These are phyloP conservation scores for Leishmania tropica DNA, from an alignment of 208 protist genomes.

Conservation along the genomic window DNA sequence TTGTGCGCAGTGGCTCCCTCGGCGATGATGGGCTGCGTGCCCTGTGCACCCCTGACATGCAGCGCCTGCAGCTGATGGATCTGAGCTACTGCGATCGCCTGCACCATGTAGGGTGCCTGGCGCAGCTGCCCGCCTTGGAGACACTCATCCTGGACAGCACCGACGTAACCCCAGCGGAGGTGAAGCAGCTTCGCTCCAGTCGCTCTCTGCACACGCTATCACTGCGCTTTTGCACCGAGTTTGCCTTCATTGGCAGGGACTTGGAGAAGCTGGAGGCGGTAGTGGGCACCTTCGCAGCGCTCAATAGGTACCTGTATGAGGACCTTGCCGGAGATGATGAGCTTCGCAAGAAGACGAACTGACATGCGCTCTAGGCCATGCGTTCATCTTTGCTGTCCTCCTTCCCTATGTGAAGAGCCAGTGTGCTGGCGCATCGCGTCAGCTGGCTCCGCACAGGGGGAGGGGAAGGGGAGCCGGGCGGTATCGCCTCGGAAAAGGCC, in stretches of 20 bases:
- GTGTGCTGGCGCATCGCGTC: background rate
- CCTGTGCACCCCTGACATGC: constrained; percentile 24
- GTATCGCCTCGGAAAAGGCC: background rate
- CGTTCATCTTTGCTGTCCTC: background rate
- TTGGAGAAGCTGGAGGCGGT: constrained; percentile 24
- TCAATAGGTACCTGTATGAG: constrained; percentile 55
- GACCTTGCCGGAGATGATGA: constrained; percentile 48
- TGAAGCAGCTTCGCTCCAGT: constrained; percentile 33
- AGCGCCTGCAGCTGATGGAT: constrained; percentile 41
- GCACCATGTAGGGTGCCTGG: constrained; percentile 34
- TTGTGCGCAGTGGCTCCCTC: constrained; percentile 61
- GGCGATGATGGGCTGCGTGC: constrained; percentile 32
- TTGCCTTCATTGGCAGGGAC: constrained; percentile 35
- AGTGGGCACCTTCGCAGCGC: constrained; percentile 35
- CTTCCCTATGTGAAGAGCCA: background rate
- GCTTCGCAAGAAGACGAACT: constrained; percentile 30
- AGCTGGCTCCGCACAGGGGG: background rate
- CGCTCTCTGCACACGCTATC: constrained; percentile 46
- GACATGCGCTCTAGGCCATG: background rate
- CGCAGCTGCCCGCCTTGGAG: constrained; percentile 36
- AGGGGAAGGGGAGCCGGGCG: no score
- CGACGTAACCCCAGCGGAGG: constrained; percentile 43
- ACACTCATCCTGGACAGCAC: constrained; percentile 66
- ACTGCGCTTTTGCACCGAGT: constrained; percentile 58
- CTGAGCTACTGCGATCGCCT: constrained; percentile 74